Conservation (phyloP, 768 basidiomycete species). For the Russula sp. region DNA sequence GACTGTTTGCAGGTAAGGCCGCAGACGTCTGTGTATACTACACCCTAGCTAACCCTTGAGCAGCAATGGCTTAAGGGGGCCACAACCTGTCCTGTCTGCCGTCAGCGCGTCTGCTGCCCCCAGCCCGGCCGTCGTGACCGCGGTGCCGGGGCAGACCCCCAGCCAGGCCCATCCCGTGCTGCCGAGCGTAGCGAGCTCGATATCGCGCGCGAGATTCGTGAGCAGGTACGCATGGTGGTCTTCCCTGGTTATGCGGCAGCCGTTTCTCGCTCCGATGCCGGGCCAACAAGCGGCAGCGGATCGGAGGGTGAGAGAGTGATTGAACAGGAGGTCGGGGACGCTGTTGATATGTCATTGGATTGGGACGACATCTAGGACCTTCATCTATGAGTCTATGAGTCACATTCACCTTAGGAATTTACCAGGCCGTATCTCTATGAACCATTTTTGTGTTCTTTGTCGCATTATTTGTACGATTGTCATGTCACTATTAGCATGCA, state of each 20-base stretch:
- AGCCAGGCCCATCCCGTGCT: constrained; percentile 1
- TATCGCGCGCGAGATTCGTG: constrained; percentile 5
- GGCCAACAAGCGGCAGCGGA: neutral
- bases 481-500: neutral
- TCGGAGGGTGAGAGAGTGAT: constrained; percentile 7
- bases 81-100: constrained; percentile 76
- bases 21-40: neutral
- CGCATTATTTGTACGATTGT: constrained; percentile 9
- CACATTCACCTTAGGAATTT: neutral
- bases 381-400: constrained; percentile 9
- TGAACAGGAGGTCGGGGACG: constrained; percentile 1
- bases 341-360: constrained; percentile 10
- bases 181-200: neutral
- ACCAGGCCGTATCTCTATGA: neutral
- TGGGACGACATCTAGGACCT: constrained; percentile 7
- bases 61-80: constrained; percentile 79
- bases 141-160: neutral
- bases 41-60: constrained; percentile 11
- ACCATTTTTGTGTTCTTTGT: constrained; percentile 1
- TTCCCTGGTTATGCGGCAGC: neutral
- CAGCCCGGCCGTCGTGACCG: constrained; percentile 11
- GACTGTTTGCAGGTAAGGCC: constrained; percentile 61
- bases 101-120: constrained; percentile 44
- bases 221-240: constrained; percentile 6
- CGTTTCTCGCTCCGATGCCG: neutral